phyloP scores from a whole-genome alignment of 805 yeast species.

The Candida ulmi region DNA sequence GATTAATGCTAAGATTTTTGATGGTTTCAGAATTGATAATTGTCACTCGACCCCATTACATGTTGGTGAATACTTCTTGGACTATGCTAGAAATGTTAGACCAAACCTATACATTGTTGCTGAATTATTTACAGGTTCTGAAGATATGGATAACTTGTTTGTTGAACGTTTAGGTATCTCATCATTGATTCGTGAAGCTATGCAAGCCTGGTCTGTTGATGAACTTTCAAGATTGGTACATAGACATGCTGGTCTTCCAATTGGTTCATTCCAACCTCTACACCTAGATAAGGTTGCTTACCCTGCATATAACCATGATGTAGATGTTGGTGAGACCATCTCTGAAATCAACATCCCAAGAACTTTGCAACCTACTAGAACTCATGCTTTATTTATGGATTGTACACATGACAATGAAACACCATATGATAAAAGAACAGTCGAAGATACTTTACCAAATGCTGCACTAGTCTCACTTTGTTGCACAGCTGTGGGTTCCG shows the following conservation, averaged over 20 bases:
- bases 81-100: constrained; percentile 78
- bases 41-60: constrained; percentile 96
- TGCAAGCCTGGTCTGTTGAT: constrained; percentile 89
- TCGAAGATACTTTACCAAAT: constrained; percentile 90
- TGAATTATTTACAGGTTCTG: constrained; percentile 90
- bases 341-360: constrained; percentile 69
- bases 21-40: constrained; percentile 90
- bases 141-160: constrained; percentile 80
- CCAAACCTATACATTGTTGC: constrained; percentile 92
- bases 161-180: constrained; percentile 89
- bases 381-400: constrained; percentile 95
- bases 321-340: constrained; percentile 23
- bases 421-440: constrained; percentile 83
- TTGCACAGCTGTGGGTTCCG: constrained; percentile 90
- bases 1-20: constrained; percentile 65
- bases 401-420: constrained; percentile 95
- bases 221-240: constrained; percentile 85
- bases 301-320: constrained; percentile 38
- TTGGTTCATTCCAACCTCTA: constrained; percentile 81
- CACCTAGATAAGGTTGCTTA: constrained; percentile 73
- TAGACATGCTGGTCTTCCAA: constrained; percentile 91
- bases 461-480: constrained; percentile 94
- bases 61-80: constrained; percentile 86
- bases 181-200: constrained; percentile 89
- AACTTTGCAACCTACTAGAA: constrained; percentile 60